A percentile compares a stretch with the other conserved stretches of the same genome.
Evolutionary conservation across 2,329 filamentous ascomycete genomes (phyloP).

Genomic region (Aureobasidium sp.): DNA sequence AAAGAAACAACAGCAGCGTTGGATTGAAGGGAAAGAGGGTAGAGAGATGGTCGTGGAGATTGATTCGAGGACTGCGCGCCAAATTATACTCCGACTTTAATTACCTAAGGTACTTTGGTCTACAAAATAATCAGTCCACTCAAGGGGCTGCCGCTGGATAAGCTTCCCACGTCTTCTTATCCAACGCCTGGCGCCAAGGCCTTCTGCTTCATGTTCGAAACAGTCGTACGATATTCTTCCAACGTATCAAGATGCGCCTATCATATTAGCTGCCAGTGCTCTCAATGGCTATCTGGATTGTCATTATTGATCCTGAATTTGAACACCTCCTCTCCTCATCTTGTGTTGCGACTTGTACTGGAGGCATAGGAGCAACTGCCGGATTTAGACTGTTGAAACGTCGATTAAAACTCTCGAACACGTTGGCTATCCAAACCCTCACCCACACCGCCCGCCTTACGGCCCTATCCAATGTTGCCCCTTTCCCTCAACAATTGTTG

Average conservation of each 20-base stretch:
- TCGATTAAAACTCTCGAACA: not conserved
- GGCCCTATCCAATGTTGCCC: not conserved
- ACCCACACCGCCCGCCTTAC: conserved; percentile 5
- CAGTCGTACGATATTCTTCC: not conserved
- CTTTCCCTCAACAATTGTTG: conserved; percentile 3
- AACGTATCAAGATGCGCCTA: not conserved
- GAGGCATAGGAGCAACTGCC: not conserved
- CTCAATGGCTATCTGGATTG: no score
- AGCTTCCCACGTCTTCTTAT: conserved; percentile 1
- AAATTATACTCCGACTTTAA: conserved; percentile 10
- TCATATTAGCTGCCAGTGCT: no score
- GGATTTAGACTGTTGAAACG: not conserved
- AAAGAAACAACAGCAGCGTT: conserved; percentile 7
- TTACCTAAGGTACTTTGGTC: not conserved
- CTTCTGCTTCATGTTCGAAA: conserved; percentile 1
- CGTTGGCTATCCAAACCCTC: not conserved
- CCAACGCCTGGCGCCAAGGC: conserved; percentile 4
- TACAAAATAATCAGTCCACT: conserved; percentile 8
- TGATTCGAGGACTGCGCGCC: conserved; percentile 6
- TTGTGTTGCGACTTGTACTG: not conserved
- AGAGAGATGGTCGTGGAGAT: conserved; percentile 4
- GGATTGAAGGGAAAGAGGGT: not conserved
- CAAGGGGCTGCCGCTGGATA: not conserved
- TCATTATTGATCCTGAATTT: no score
- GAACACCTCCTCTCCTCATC: not conserved